These are phyloP conservation scores for Fusarium neocosmosporiellum DNA, from an alignment of 2,329 filamentous ascomycete genomes.

Conservation along the genomic window DNA sequence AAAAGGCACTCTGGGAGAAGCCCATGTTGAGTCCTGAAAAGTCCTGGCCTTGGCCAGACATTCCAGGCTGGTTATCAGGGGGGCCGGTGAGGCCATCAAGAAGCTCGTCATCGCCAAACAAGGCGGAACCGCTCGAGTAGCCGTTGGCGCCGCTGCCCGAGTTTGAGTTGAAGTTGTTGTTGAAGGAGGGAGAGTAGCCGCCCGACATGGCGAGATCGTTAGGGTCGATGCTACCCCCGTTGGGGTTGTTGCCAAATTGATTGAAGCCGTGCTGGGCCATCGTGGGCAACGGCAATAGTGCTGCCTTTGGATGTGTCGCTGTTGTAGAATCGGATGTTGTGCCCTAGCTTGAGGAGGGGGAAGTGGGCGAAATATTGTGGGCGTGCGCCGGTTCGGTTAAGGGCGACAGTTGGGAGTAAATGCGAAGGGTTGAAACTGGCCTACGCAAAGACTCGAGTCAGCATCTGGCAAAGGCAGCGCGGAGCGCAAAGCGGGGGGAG, in stretches of 20 bases:
- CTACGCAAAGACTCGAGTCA: constrained; percentile 35
- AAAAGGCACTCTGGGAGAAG: constrained; percentile 64
- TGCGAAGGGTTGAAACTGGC: constrained; percentile 25
- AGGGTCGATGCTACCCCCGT: constrained; percentile 78
- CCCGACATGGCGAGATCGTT: constrained; percentile 81
- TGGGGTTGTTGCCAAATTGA: constrained; percentile 66
- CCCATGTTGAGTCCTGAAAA: constrained; percentile 69
- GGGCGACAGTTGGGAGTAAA: constrained; percentile 27
- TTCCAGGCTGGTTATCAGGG: constrained; percentile 61
- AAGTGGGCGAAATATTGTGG: constrained; percentile 42
- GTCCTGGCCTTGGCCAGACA: constrained; percentile 66
- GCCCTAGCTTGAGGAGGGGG: constrained; percentile 31
- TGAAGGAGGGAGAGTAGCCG: constrained; percentile 70
- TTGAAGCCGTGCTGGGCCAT: constrained; percentile 70
- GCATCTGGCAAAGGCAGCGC: constrained; percentile 26
- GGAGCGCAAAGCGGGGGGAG: constrained; percentile 27
- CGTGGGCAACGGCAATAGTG: constrained; percentile 28
- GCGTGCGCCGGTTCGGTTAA: constrained; percentile 36
- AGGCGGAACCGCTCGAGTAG: constrained; percentile 81
- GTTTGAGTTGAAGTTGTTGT: constrained; percentile 65
- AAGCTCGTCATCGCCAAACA: constrained; percentile 89
- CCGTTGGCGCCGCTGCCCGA: constrained; percentile 71
- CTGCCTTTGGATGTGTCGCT: constrained; percentile 12
- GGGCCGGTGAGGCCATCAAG: constrained; percentile 76
- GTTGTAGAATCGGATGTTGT: constrained; percentile 31